These are phyloP conservation scores for Aureobasidium zeae DNA, from an alignment of 2,329 filamentous ascomycete species.

Conservation along the genomic window DNA sequence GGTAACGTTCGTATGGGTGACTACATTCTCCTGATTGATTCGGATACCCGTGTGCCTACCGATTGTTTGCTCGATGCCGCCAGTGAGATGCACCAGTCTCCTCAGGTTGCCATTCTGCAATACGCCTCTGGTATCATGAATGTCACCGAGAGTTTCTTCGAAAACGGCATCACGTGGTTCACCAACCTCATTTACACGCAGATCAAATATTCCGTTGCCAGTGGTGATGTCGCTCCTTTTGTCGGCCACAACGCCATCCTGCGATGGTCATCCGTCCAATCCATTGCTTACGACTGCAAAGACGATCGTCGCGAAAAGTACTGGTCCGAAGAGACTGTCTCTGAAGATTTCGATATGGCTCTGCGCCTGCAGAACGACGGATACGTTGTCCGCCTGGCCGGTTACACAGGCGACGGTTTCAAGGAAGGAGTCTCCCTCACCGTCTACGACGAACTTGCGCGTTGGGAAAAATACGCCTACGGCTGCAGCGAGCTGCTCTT, in stretches of 20 bases:
- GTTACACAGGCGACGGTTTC: conserved; percentile 67
- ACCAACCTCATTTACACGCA: conserved; percentile 64
- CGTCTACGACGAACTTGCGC: conserved; percentile 73
- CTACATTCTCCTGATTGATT: conserved; percentile 71
- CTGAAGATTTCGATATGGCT: conserved; percentile 75
- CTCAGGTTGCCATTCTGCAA: conserved; percentile 70
- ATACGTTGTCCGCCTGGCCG: conserved; percentile 63
- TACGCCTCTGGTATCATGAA: conserved; percentile 73
- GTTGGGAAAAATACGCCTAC: conserved; percentile 83
- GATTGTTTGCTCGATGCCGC: conserved; percentile 73
- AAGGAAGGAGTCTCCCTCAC: conserved; percentile 77
- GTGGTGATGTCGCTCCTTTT: conserved; percentile 68
- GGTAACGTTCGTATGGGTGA: conserved; percentile 81
- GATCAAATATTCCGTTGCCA: conserved; percentile 67
- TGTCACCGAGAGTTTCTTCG: conserved; percentile 58
- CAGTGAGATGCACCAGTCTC: conserved; percentile 72
- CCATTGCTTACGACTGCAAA: conserved; percentile 60
- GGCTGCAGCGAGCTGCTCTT: conserved; percentile 77
- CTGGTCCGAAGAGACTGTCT: conserved; percentile 73
- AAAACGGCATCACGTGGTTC: conserved; percentile 37
- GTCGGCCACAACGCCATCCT: conserved; percentile 74
- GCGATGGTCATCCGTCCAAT: conserved; percentile 65
- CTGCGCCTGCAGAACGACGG: conserved; percentile 63
- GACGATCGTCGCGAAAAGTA: conserved; percentile 64
- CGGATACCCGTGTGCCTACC: conserved; percentile 65